Percentiles rank a stretch among this genome's conserved stretches.
These are phyloP conservation scores for Pythium pyrilobum DNA, from an alignment of 352 stramenopile genomes.

Conservation along the genomic window DNA sequence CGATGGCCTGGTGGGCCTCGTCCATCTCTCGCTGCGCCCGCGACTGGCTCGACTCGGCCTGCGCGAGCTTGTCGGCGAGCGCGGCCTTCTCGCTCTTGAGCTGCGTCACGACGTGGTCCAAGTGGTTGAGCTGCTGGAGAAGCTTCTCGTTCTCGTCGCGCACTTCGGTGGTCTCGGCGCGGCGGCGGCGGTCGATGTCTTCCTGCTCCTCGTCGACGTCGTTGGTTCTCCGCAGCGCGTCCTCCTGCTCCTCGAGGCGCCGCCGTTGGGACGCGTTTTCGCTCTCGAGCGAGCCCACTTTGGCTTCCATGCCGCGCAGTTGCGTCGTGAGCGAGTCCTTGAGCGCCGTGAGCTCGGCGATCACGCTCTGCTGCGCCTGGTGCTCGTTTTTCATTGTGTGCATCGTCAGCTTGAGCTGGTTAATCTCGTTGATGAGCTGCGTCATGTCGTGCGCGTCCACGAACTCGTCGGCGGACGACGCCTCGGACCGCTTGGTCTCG, in stretches of 20 bases:
- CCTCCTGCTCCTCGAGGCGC: slow-evolving; percentile 15
- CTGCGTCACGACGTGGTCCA: slow-evolving; percentile 20
- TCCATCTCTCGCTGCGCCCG: slow-evolving; percentile 16
- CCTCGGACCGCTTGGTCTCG: slow-evolving; percentile 29
- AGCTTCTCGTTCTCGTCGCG: slow-evolving; percentile 21
- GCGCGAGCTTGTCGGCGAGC: slow-evolving; percentile 9
- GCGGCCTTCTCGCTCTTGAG: slow-evolving; percentile 23
- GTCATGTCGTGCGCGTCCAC: slow-evolving; percentile 44
- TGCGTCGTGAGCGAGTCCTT: slow-evolving; percentile 13
- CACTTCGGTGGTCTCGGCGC: slow-evolving; percentile 18
- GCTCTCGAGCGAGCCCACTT: slow-evolving; percentile 8
- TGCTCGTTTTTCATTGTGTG: slow-evolving; percentile 15
- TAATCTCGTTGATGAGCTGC: slow-evolving; percentile 45
- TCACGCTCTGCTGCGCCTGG: slow-evolving; percentile 5
- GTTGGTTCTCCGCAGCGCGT: slow-evolving; percentile 1
- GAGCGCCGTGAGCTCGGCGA: slow-evolving; percentile 12
- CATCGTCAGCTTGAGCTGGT: slow-evolving; percentile 37
- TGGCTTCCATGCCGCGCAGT: slow-evolving; percentile 10
- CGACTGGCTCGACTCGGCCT: slow-evolving; percentile 14
- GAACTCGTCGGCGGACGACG: slow-evolving; percentile 52
- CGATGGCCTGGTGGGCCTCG: slow-evolving; percentile 30
- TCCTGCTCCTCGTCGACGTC: slow-evolving; percentile 12
- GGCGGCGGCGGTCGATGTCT: slow-evolving; percentile 13
- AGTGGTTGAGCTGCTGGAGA: slow-evolving; percentile 22
- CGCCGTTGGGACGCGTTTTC: slow-evolving; percentile 13